Evolutionary conservation across 768 basidiomycete species (phyloP).

Genomic region (Cystobasidium onofrii): DNA sequence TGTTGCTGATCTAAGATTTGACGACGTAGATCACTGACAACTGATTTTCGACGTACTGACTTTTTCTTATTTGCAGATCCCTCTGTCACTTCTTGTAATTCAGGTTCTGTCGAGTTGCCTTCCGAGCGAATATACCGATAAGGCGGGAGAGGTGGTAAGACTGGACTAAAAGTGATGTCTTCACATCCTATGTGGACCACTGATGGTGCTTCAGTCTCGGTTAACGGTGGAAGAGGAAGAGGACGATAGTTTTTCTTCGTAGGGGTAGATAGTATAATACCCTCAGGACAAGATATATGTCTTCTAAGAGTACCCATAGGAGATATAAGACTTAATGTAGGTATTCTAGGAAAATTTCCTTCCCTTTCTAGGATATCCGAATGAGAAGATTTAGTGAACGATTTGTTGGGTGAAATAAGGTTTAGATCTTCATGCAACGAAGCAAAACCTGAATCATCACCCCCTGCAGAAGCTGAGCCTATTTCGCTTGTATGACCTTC

Average conservation of each 20-base stretch:
- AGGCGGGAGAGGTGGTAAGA: neutral
- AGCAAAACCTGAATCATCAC: neutral
- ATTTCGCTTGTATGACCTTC: too few relatives aligned
- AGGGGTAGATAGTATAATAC: neutral
- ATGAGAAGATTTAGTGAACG: too few relatives aligned
- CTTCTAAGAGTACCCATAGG: neutral
- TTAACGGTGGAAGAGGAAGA: neutral
- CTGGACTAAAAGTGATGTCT: neutral
- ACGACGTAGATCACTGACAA: neutral
- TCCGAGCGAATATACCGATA: neutral
- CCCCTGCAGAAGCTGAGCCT: too few relatives aligned
- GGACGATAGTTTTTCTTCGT: neutral
- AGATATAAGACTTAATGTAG: neutral
- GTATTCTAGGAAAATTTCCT: neutral
- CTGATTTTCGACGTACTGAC: neutral
- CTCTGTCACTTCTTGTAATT: neutral
- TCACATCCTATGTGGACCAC: neutral
- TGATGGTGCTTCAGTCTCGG: neutral
- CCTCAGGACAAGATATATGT: neutral
- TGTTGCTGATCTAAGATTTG: neutral
- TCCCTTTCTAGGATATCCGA: too few relatives aligned
- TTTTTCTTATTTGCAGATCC: neutral
- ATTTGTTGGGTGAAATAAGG: too few relatives aligned
- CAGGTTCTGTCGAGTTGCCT: neutral
- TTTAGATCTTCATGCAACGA: neutral